Base-by-base conservation (phyloP, 441 rosid species). In the Kokia cookei region DNA sequence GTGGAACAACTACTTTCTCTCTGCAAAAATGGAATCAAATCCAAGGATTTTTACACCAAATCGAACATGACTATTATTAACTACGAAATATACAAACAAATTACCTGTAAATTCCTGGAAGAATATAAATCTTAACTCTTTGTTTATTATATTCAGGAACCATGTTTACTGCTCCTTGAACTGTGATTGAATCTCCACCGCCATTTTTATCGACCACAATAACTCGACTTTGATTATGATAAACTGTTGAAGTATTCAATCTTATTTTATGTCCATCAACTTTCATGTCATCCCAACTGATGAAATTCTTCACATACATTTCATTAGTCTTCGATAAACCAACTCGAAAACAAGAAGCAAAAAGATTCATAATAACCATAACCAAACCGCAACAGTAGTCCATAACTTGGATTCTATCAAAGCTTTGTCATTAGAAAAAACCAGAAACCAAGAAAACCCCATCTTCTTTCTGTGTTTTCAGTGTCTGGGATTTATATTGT, bases 41-140 rank as follows among this genome's bases (percentile, higher is more conserved):
- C 40, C 8, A 6, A 37, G 40, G 40, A 7, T 37, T 6, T 37
- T 37, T 37, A 37, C 7, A 37, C 40, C 40, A 6, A 37, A 37
- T 37, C 8, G 40, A 37, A 6, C 40, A 37, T 37, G 40, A 37
- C 8, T 37, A 37, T 37, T 37, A 37, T 37, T 37, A 37, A 37
- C 40, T 37, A 7, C 40, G 40, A 37, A 37, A 37, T 37, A 37
- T 37, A 37, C 40, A 37, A 37, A 37, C 35, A 58, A 24, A 26
- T 26, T 58, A 92, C 98, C 98, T 95, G 95, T 93, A 95, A 80
- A 86, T 84, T 32, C 98, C 97, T 8, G 97, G 95, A 72, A 80
- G 91, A 78, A 95, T 82, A 81, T 77, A 82, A 73, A 95, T 90
- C 83, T 95, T 95, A 40, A 91, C 86, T 81, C 99, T 89, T 9